Percentiles rank a stretch among this genome's conserved stretches.
Conservation (phyloP, 768 basidiomycete species). For the Amanita inopinata region DNA sequence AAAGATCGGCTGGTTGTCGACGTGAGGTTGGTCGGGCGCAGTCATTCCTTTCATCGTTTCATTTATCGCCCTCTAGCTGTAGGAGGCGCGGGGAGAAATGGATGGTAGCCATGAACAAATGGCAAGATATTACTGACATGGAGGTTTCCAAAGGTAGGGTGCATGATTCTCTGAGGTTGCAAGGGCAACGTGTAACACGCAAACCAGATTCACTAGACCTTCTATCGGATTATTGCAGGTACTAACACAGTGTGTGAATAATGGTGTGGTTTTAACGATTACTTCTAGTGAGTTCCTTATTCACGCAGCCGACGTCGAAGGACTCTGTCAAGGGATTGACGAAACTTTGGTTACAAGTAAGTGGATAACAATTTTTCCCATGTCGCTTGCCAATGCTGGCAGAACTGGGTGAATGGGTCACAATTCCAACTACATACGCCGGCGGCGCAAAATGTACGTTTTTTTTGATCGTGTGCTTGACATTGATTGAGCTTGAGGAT, state of each 20-base stretch:
- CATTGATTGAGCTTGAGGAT: too few relatives aligned
- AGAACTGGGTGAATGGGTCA: constrained; percentile 90
- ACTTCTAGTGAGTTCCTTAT: constrained; percentile 78
- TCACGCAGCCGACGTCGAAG: constrained; percentile 99
- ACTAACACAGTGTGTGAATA: background rate
- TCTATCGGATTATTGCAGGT: constrained; percentile 80
- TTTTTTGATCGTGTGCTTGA: constrained; percentile 8
- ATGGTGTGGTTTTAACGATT: constrained; percentile 5
- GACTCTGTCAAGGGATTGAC: constrained; percentile 93
- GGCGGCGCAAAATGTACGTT: constrained; percentile 84
- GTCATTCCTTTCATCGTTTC: background rate
- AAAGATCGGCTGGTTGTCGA: constrained; percentile 90
- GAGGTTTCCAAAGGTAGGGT: constrained; percentile 69
- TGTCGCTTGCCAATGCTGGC: constrained; percentile 9
- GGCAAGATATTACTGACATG: constrained; percentile 95
- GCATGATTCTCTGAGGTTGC: background rate
- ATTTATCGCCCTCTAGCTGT: constrained; percentile 46
- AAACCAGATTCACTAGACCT: constrained; percentile 63
- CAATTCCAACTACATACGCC: constrained; percentile 90
- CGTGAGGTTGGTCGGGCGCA: constrained; percentile 57
- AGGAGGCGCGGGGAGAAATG: constrained; percentile 66
- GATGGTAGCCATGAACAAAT: constrained; percentile 98
- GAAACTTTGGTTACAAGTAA: constrained; percentile 73
- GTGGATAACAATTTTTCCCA: constrained; percentile 17
- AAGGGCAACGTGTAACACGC: background rate